These are phyloP conservation scores for Ustilago hordei DNA, from an alignment of 1,284 basidiomycete genomes.

Conservation along the genomic window DNA sequence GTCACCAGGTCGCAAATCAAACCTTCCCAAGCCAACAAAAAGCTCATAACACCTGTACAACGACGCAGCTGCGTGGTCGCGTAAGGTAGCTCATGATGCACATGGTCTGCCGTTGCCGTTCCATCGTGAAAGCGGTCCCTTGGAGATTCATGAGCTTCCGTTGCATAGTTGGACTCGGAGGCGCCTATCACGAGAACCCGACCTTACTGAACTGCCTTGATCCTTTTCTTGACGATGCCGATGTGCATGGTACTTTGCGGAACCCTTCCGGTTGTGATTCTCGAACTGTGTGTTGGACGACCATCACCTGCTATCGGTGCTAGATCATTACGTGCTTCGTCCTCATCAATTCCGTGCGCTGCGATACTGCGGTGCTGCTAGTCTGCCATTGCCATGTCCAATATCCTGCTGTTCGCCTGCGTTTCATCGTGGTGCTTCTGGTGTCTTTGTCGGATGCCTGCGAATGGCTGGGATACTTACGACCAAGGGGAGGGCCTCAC, in stretches of 20 bases:
- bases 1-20: neutral
- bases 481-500: conserved; percentile 83
- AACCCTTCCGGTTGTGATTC: no score
- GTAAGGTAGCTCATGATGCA: no score
- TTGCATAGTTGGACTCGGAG: no score
- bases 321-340: neutral
- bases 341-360: neutral
- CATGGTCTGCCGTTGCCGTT: no score
- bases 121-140: no score
- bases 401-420: neutral
- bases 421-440: conserved; percentile 15
- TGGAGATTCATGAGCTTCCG: no score
- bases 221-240: no score
- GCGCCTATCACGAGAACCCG: no score
- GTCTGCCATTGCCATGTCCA: neutral
- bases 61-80: no score
- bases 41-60: neutral
- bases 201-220: no score
- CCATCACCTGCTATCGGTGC: neutral
- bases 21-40: neutral
- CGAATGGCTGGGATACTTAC: conserved; percentile 59
- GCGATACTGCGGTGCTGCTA: neutral
- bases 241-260: no score
- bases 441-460: conserved; percentile 3
- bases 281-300: no score